Evolutionary conservation across 2,329 filamentous ascomycete genomes (phyloP).

Genomic region (Ascochyta lentis): DNA sequence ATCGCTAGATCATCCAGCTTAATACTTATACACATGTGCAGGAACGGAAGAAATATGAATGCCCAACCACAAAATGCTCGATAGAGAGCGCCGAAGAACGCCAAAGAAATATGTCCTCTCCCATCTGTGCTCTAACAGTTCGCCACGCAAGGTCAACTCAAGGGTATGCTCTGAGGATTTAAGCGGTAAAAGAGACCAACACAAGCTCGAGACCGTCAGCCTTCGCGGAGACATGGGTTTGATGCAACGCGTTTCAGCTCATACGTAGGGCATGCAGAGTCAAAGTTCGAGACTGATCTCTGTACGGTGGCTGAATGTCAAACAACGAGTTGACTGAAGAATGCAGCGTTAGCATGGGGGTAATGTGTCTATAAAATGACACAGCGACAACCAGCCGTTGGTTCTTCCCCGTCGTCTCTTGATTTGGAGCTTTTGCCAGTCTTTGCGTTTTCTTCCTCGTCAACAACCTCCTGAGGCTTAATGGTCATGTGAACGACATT

Average conservation of each 20-base stretch:
- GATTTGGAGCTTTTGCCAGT: constrained; percentile 62
- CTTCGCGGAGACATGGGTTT: not conserved
- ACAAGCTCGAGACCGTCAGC: not conserved
- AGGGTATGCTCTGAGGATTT: not conserved
- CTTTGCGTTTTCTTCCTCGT: constrained; percentile 80
- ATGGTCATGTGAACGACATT: constrained; percentile 97
- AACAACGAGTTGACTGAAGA: not conserved
- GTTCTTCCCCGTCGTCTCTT: constrained; percentile 63
- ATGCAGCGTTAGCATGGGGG: constrained; percentile 1
- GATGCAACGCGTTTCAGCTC: not conserved
- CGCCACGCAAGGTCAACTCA: not conserved
- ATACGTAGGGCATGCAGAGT: not conserved
- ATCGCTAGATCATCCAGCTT: constrained; percentile 5
- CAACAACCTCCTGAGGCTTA: constrained; percentile 80
- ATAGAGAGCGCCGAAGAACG: constrained; percentile 1
- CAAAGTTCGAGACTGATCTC: not conserved
- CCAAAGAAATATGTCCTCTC: not conserved
- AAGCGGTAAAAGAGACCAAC: not conserved
- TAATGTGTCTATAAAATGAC: constrained; percentile 61
- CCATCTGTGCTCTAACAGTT: not conserved
- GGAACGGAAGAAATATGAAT: constrained; percentile 2
- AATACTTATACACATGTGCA: constrained; percentile 22
- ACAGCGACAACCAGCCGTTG: constrained; percentile 67
- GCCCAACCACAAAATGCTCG: constrained; percentile 9
- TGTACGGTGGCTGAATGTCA: not conserved